Conservation (phyloP, 805 yeast species). For the Lipomyces lipofer region DNA sequence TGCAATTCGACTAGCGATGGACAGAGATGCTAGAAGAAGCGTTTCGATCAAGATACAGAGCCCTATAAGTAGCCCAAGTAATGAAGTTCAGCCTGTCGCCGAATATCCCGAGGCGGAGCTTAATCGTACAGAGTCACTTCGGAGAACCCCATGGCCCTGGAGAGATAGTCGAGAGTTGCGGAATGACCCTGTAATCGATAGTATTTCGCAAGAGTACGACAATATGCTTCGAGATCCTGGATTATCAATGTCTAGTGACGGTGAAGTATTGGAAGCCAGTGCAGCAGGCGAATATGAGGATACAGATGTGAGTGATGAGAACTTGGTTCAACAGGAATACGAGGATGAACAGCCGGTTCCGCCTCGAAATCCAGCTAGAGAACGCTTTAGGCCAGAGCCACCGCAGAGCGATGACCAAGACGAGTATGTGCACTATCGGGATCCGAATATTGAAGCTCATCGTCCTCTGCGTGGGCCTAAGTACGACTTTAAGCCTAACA, state of each 20-base stretch:
- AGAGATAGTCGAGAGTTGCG: constrained; percentile 13
- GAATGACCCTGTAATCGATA: neutral
- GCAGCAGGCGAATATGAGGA: too few species aligned
- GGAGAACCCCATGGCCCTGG: constrained; percentile 4
- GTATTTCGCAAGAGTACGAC: neutral
- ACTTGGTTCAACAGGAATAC: neutral
- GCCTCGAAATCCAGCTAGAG: neutral
- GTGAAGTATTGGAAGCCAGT: neutral
- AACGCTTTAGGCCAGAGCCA: neutral
- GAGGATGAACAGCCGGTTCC: neutral
- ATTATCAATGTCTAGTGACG: neutral
- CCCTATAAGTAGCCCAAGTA: neutral
- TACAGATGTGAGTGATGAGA: too few species aligned
- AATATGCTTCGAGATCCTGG: constrained; percentile 13
- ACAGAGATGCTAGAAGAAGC: constrained; percentile 9
- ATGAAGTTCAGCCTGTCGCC: neutral
- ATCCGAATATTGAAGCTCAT: neutral
- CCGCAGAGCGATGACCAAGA: neutral
- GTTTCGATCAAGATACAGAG: neutral
- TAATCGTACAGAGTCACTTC: neutral
- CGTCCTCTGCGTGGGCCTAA: neutral
- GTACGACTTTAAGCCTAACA: neutral
- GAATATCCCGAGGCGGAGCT: neutral
- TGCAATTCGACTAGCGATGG: constrained; percentile 13
- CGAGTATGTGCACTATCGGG: neutral